Evolutionary conservation across 2,329 filamentous ascomycete genomes (phyloP).

Genomic region (Arthrobotrys conoides): DNA sequence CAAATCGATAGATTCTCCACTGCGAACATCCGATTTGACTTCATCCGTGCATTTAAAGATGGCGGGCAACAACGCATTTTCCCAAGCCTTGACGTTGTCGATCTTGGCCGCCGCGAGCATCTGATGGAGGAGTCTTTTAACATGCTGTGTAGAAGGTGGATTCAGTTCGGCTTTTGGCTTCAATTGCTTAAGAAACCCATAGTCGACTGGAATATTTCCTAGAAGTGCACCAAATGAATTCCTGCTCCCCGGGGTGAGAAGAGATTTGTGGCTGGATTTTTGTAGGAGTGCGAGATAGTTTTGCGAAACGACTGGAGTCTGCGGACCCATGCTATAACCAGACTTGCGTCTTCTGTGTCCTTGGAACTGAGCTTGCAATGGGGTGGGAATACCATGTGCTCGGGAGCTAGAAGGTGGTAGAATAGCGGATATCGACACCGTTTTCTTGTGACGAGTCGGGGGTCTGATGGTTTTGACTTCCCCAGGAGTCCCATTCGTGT

Average conservation of each 20-base stretch:
- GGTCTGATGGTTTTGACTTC: constrained; percentile 47
- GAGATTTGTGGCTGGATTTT: constrained; percentile 49
- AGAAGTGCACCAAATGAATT: constrained; percentile 56
- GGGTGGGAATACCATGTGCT: constrained; percentile 27
- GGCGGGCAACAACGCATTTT: constrained; percentile 90
- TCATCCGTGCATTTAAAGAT: constrained; percentile 92
- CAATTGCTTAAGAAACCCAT: constrained; percentile 48
- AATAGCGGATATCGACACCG: constrained; percentile 52
- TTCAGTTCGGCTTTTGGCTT: constrained; percentile 84
- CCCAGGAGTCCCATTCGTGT: constrained; percentile 11
- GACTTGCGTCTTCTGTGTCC: constrained; percentile 51
- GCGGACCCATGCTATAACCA: constrained; percentile 56
- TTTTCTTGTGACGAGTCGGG: constrained; percentile 54
- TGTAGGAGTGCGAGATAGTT: constrained; percentile 58
- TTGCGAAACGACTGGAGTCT: constrained; percentile 50
- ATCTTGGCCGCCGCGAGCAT: constrained; percentile 83
- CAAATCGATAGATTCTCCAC: constrained; percentile 95
- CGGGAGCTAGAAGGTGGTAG: constrained; percentile 35
- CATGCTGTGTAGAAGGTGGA: constrained; percentile 86
- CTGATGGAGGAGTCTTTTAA: constrained; percentile 86
- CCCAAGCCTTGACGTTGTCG: constrained; percentile 82
- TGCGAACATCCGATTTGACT: constrained; percentile 90
- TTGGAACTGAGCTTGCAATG: constrained; percentile 33
- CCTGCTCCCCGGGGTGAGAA: constrained; percentile 42
- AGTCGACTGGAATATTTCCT: constrained; percentile 30